phyloP scores from a whole-genome alignment of 2,329 filamentous ascomycete species.

The Pseudopithomyces maydicus region DNA sequence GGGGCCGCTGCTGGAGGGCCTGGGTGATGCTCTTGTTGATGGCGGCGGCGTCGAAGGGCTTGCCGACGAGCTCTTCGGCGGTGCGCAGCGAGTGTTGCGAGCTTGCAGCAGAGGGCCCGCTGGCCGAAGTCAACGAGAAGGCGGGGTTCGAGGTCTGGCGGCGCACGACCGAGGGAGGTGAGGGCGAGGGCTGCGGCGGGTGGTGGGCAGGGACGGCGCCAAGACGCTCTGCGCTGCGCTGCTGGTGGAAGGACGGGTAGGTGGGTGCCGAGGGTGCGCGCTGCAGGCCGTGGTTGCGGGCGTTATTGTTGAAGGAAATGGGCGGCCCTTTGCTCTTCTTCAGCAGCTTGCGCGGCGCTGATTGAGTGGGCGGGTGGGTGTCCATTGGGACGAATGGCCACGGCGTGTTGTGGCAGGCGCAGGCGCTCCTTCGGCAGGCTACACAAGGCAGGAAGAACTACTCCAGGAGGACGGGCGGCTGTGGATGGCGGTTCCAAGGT shows the following conservation, averaged over 20 bases:
- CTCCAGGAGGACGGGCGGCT: neutral
- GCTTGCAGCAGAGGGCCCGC: neutral
- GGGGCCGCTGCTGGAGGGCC: slow-evolving; percentile 25
- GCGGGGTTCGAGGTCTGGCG: slow-evolving; percentile 6
- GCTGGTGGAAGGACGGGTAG: slow-evolving; percentile 26
- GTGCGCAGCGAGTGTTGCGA: slow-evolving; percentile 12
- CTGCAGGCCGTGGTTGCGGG: slow-evolving; percentile 15
- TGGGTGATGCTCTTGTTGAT: slow-evolving; percentile 45
- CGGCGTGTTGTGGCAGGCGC: neutral
- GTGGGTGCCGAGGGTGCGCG: slow-evolving; percentile 32
- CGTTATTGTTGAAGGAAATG: slow-evolving; percentile 22
- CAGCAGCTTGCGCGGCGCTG: slow-evolving; percentile 4
- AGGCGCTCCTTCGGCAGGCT: neutral
- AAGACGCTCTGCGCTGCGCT: slow-evolving; percentile 2
- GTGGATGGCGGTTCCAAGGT: neutral
- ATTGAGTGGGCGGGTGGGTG: neutral
- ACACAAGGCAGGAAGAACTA: neutral
- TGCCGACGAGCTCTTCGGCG: slow-evolving; percentile 26
- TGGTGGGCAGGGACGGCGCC: neutral
- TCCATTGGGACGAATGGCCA: slow-evolving; percentile 4
- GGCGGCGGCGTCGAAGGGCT: slow-evolving; percentile 47
- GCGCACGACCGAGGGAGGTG: slow-evolving; percentile 1
- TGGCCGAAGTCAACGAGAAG: neutral
- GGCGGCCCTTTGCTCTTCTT: slow-evolving; percentile 25
- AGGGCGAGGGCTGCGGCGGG: neutral